Percentiles rank a stretch among this genome's conserved stretches.
Conservation (phyloP, 768 basidiomycete species). For the Mycena sanguinolenta region DNA sequence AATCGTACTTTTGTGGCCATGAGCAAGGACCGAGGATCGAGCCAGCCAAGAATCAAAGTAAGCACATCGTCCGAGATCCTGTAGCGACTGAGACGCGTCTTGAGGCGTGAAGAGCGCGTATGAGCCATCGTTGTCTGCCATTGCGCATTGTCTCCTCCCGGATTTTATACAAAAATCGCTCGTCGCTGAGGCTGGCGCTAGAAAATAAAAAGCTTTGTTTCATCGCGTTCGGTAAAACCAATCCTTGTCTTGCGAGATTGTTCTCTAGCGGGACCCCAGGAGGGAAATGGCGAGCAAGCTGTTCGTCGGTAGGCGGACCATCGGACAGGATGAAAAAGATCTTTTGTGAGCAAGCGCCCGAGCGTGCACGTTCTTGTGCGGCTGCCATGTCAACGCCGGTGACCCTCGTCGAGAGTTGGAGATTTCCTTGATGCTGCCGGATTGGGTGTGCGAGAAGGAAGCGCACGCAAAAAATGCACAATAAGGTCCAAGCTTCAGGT, state of each 20-base stretch:
- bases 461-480: slow-evolving; percentile 57
- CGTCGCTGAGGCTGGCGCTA: slow-evolving; percentile 34
- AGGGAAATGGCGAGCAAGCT: slow-evolving; percentile 54
- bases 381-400: slow-evolving; percentile 71
- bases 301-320: slow-evolving; percentile 64
- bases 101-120: slow-evolving; percentile 57
- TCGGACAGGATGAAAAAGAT: slow-evolving; percentile 57
- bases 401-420: slow-evolving; percentile 51
- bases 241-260: slow-evolving; percentile 49
- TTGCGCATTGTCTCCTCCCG: slow-evolving; percentile 44
- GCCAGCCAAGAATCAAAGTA: slow-evolving; percentile 60
- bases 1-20: slow-evolving; percentile 59
- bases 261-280: slow-evolving; percentile 57
- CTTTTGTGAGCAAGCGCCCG: slow-evolving; percentile 61
- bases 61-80: slow-evolving; percentile 67
- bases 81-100: slow-evolving; percentile 59
- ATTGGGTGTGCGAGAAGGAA: slow-evolving; percentile 50
- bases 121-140: slow-evolving; percentile 57
- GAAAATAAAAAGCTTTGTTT: slow-evolving; percentile 34
- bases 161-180: slow-evolving; percentile 65
- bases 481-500: slow-evolving; percentile 64
- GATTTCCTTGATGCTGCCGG: slow-evolving; percentile 51
- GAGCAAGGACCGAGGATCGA: slow-evolving; percentile 64
- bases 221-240: slow-evolving; percentile 45
- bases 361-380: slow-evolving; percentile 55